Evolutionary conservation across 2,329 filamentous ascomycete genomes (phyloP), one percentile per base, ranked within the genome.

Genomic region (Pestalotiopsis fici): DNA sequence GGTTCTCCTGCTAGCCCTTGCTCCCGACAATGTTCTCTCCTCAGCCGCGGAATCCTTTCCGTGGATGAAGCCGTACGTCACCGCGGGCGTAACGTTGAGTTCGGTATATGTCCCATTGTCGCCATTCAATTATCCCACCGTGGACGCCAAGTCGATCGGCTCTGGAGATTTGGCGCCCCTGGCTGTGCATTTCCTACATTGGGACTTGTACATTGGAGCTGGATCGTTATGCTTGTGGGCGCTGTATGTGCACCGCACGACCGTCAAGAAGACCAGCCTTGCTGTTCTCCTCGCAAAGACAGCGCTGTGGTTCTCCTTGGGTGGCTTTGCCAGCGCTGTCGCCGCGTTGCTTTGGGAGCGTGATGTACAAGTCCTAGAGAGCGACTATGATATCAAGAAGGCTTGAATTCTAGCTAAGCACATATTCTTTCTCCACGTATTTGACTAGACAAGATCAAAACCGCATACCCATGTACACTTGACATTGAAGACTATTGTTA

Each of bases 201-300:
- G 74, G 67, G 76, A 78, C 66, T 56, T 77, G 56, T 75, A 74
- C 68, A 68, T 74, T 37, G 75, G 73, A 60, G 70, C 69, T 47
- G 27, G 65, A 21, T 68, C 73, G 4, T 37, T 78, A 23, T 67
- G 77, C 39, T 63, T 77, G 35, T 78, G 76, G 76, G 71, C 75
- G 11, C 57, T 73, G 62, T 77, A 77, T 57, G 69, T 77, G 35
- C 69, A 77, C 67, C 65, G 69, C 66, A 69, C 67, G 11, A 71
- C 72, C 4, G 69, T 72, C n/a, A 70, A 71, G 65, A 64, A 68
- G 54, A 66, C 71, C 3, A 66, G 64, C 28, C n/a, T 74, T 1
- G 50, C 4, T 28, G 31, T n/a, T 35, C 66, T 71, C 64, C 68
- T 76, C 13, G 37, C 65, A n/a, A 74, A 64, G 27, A 47, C 66